Evolutionary conservation across 176 grass and related monocot genomes (phyloP), one percentile per base, ranked within the genome.

Genomic region (Panicum miliaceum): DNA sequence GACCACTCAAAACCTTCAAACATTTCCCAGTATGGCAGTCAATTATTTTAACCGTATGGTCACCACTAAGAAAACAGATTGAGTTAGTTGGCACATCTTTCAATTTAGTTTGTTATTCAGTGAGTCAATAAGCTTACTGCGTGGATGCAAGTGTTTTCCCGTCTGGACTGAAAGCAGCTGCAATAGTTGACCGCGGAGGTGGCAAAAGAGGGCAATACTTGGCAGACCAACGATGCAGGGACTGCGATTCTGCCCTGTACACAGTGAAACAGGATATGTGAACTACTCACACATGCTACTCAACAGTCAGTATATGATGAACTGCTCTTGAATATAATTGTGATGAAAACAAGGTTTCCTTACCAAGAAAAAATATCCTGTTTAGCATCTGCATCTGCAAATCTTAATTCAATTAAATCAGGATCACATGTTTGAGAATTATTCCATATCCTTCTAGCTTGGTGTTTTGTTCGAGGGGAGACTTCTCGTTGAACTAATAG

Each of bases 11-110:
- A 87, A 92, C 90, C 85, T 96, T 99, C 83, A 96, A 81, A 89
- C 97, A 96, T 65, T 94, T 96, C 69, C 97, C 93, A 61, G 82
- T 99, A 86, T 92, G 91, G 79, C 93, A 94, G 81, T 99, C 91
- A 72, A 99, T 94, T 89, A 99, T 93, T 91, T 99, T 99, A 47
- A 99, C 97, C 43, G 97, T 99, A 82, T 99, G 97, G 63, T 99
- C 97, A 58, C 97, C 97, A 86, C 97, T 99, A 88, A 20, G 23
- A 45, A 76, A 86, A 84, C 8, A 92, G 71, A 83, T 71, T 57
- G 46, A 84, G 72, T 89, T 65, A 90, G 84, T 88, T 16, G 61
- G 76, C 41, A 56, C 18, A 7, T 79, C 69, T 54, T 80, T 68
- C 9, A 68, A 19, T 86, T 68, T 42, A 74, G 32, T 68, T 46